Evolutionary conservation across 495 filamentous ascomycete species (phyloP).

Genomic region (Sporormia fimetaria): DNA sequence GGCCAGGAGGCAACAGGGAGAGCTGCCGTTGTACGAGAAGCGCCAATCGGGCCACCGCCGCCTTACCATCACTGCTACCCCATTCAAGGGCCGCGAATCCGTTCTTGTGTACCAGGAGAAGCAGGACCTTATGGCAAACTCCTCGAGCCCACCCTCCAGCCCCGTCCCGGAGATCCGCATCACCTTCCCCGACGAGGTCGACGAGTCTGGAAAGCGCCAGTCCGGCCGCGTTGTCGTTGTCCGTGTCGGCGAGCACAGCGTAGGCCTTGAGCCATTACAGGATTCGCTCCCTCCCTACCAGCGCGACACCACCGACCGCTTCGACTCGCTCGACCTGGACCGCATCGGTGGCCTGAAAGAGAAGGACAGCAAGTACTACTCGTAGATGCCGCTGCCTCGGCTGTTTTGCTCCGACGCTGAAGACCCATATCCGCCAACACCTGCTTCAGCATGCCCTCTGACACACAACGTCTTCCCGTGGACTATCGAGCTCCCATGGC

Average conservation of each 20-base stretch:
- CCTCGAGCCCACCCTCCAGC: constrained; percentile 61
- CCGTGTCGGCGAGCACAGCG: constrained; percentile 72
- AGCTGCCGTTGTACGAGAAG: constrained; percentile 50
- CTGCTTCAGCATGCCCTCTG: no score
- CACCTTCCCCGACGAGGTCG: constrained; percentile 93
- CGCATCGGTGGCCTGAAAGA: constrained; percentile 91
- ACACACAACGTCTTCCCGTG: no score
- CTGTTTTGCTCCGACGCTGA: no score
- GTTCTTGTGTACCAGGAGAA: constrained; percentile 66
- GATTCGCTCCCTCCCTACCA: constrained; percentile 86
- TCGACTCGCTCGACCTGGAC: constrained; percentile 87
- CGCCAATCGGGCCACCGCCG: constrained; percentile 50
- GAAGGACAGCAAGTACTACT: constrained; percentile 43
- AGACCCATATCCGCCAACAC: no score
- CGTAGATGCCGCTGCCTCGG: no score
- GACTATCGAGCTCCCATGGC: no score
- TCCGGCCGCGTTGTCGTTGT: constrained; percentile 88
- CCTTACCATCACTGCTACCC: constrained; percentile 49
- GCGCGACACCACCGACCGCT: constrained; percentile 59
- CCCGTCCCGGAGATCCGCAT: constrained; percentile 92
- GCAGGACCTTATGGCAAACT: constrained; percentile 58
- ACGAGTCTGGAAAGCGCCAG: constrained; percentile 65
- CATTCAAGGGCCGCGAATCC: constrained; percentile 47
- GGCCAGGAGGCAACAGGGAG: constrained; percentile 33
- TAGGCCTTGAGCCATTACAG: constrained; percentile 76